phyloP scores from a whole-genome alignment of 805 yeast species.

The Hanseniaspora nectarophila region DNA sequence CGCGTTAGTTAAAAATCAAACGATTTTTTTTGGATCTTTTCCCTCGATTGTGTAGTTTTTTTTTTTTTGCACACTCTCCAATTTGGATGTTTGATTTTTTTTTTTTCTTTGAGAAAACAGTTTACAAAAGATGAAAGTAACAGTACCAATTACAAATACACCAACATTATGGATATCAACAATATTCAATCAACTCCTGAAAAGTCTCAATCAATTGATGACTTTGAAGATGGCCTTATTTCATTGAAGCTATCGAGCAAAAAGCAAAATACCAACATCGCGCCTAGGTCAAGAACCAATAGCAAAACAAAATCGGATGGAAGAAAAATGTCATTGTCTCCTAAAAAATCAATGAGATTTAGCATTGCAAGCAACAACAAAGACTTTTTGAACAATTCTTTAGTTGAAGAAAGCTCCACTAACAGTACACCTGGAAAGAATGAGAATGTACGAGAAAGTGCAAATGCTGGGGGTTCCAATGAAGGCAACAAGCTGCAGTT shows the following conservation, averaged over 20 bases:
- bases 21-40: background rate
- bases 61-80: too few relatives aligned
- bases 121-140: too few relatives aligned
- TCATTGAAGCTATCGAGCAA: constrained; percentile 11
- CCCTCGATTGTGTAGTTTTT: background rate
- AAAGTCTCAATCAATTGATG: background rate
- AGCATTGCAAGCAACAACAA: constrained; percentile 2
- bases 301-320: constrained; percentile 3
- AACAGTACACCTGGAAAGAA: background rate
- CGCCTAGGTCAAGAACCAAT: constrained; percentile 8
- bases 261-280: background rate
- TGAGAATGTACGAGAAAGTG: background rate
- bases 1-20: background rate
- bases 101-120: too few relatives aligned
- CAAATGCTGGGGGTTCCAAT: background rate
- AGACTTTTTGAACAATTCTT: background rate
- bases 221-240: constrained; percentile 9
- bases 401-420: background rate
- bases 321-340: constrained; percentile 8
- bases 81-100: too few relatives aligned
- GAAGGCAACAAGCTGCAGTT: background rate
- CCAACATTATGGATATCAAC: background rate
- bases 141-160: too few relatives aligned
- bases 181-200: constrained; percentile 4
- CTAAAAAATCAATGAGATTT: constrained; percentile 12